Evolutionary conservation across 768 basidiomycete species (phyloP).

Genomic region (Termitomyces sp.): DNA sequence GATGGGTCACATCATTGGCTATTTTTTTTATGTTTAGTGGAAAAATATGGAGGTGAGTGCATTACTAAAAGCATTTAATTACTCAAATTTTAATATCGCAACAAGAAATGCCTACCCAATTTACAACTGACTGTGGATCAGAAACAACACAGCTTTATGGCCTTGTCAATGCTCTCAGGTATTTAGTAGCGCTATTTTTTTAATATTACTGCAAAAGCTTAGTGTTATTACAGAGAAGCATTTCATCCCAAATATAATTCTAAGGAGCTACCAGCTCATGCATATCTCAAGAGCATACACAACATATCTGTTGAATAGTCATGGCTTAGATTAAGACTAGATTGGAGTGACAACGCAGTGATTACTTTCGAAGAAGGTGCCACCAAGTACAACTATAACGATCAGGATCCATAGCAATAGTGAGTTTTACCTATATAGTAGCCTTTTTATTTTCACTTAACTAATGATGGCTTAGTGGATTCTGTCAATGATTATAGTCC

Average conservation of each 20-base stretch:
- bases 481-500: too few relatives aligned
- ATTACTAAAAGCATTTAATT: neutral
- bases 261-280: constrained; percentile 12
- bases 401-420: too few relatives aligned
- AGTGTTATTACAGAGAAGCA: neutral
- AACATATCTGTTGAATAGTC: constrained; percentile 11
- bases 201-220: too few relatives aligned
- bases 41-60: constrained; percentile 9
- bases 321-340: too few relatives aligned
- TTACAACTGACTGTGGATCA: constrained; percentile 13
- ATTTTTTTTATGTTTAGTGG: constrained; percentile 20
- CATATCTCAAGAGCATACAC: constrained; percentile 14
- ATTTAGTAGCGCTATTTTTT: too few relatives aligned
- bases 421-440: too few relatives aligned
- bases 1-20: constrained; percentile 16
- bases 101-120: constrained; percentile 13
- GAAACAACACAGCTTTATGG: constrained; percentile 10
- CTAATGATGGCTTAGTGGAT: too few relatives aligned
- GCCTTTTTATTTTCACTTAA: too few relatives aligned
- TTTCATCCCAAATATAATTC: neutral
- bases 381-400: too few relatives aligned
- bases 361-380: too few relatives aligned
- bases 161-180: constrained; percentile 9
- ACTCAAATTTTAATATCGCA: neutral
- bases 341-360: too few relatives aligned